Conservation (phyloP, 768 basidiomycete genomes). For the Rhizopogon vulgaris region DNA sequence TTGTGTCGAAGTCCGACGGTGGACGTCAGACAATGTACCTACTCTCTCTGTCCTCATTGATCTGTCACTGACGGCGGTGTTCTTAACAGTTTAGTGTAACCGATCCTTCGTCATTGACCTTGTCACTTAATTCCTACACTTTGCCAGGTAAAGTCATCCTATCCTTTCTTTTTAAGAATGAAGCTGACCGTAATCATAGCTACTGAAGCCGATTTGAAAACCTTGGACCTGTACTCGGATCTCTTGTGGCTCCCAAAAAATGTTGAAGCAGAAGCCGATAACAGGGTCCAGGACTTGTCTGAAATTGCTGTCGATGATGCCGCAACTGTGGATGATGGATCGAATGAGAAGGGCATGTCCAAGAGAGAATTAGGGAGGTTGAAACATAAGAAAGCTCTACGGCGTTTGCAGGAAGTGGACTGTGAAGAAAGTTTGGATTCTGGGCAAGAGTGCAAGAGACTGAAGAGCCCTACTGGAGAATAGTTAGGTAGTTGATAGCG, state of each 20-base stretch:
- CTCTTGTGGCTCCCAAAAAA: conserved; percentile 58
- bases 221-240: conserved; percentile 55
- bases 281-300: conserved; percentile 27
- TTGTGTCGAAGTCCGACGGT: conserved; percentile 26
- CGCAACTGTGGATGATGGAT: conserved; percentile 1
- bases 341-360: conserved; percentile 27
- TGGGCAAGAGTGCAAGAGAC: conserved; percentile 11
- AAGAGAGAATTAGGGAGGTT: conserved; percentile 43
- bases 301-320: conserved; percentile 11
- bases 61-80: not conserved
- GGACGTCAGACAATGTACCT: conserved; percentile 36
- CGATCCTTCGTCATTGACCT: conserved; percentile 27
- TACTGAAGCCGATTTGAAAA: conserved; percentile 39
- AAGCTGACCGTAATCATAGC: conserved; percentile 29
- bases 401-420: conserved; percentile 14
- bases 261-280: conserved; percentile 38
- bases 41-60: not conserved
- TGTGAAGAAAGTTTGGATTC: conserved; percentile 2
- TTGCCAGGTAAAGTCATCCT: conserved; percentile 38
- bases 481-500: no score
- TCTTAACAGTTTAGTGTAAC: conserved; percentile 14
- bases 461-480: conserved; percentile 3
- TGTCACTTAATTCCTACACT: conserved; percentile 40
- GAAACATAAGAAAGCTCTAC: conserved; percentile 45
- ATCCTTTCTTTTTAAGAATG: not conserved